Percentiles rank a stretch among this genome's conserved stretches.
These are phyloP conservation scores for Geosiphon pyriformis DNA, from an alignment of 192 early-diverging fungal genomes.

Conservation along the genomic window DNA sequence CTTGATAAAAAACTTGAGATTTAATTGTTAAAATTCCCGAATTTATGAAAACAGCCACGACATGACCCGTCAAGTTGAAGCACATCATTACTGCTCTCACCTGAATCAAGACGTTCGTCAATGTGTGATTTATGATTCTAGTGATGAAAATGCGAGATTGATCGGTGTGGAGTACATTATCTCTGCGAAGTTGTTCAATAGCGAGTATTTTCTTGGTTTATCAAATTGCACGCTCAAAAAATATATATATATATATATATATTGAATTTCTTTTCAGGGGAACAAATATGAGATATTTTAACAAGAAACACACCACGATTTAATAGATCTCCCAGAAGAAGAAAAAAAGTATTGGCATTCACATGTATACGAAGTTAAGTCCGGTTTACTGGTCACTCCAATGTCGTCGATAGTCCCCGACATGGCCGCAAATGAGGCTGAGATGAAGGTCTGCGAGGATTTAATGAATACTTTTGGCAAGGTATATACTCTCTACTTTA, in stretches of 20 bases:
- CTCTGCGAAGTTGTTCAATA: conserved; percentile 42
- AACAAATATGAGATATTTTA: too few relatives aligned
- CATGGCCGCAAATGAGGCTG: conserved; percentile 23
- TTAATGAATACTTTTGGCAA: conserved; percentile 42
- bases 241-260: background rate
- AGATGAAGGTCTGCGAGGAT: conserved; percentile 26
- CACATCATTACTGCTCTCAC: conserved; percentile 50
- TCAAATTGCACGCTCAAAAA: background rate
- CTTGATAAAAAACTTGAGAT: background rate
- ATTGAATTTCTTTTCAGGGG: too few relatives aligned
- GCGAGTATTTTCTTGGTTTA: conserved; percentile 19
- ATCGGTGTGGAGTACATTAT: conserved; percentile 60
- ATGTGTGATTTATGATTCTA: conserved; percentile 50
- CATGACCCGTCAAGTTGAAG: conserved; percentile 39
- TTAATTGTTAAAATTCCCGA: background rate
- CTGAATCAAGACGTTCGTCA: conserved; percentile 47
- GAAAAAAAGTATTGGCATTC: conserved; percentile 58
- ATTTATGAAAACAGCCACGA: conserved; percentile 28
- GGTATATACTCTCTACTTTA: background rate
- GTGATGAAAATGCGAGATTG: conserved; percentile 34
- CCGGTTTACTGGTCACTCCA: conserved; percentile 36
- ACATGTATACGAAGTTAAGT: conserved; percentile 49
- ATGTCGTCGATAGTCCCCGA: conserved; percentile 31
- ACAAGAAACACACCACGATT: too few relatives aligned
- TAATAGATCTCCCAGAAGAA: conserved; percentile 32